These are phyloP conservation scores for Botryotinia globosa DNA, from an alignment of 2,329 filamentous ascomycete species.

Conservation along the genomic window DNA sequence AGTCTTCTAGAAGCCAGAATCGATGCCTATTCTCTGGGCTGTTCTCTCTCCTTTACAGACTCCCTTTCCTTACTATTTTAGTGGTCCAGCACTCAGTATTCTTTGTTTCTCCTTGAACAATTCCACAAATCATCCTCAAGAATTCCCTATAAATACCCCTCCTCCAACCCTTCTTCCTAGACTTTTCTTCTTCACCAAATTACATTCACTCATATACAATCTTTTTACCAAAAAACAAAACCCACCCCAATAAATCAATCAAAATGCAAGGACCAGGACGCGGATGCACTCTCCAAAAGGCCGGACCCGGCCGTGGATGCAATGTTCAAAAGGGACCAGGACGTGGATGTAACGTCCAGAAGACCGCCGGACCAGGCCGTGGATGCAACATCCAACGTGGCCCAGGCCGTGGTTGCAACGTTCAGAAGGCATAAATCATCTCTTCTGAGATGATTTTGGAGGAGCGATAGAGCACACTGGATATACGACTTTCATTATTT, in stretches of 20 bases:
- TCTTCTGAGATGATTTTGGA: background rate
- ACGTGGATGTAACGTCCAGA: slow-evolving; percentile 15
- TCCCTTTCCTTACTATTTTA: background rate
- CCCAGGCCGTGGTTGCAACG: background rate
- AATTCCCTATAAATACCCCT: background rate
- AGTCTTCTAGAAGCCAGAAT: background rate
- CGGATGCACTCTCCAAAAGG: slow-evolving; percentile 10
- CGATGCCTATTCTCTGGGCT: background rate
- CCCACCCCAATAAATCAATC: slow-evolving; percentile 10
- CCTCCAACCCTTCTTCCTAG: background rate
- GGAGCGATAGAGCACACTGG: slow-evolving; percentile 1
- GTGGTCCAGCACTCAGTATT: background rate
- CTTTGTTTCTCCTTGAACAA: slow-evolving; percentile 4
- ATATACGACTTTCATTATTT: background rate
- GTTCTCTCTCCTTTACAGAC: background rate
- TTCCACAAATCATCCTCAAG: background rate
- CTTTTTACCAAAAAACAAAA: slow-evolving; percentile 14
- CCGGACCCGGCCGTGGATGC: slow-evolving; percentile 9
- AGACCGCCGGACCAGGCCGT: slow-evolving; percentile 2
- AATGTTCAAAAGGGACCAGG: slow-evolving; percentile 11
- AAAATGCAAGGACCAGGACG: slow-evolving; percentile 18
- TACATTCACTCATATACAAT: slow-evolving; percentile 15
- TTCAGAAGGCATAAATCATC: slow-evolving; percentile 15
- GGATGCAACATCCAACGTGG: slow-evolving; percentile 8
- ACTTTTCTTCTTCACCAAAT: slow-evolving; percentile 12